Evolutionary conservation across 164 flowering plant species (phyloP).

Genomic region (Platanus orientalis): DNA sequence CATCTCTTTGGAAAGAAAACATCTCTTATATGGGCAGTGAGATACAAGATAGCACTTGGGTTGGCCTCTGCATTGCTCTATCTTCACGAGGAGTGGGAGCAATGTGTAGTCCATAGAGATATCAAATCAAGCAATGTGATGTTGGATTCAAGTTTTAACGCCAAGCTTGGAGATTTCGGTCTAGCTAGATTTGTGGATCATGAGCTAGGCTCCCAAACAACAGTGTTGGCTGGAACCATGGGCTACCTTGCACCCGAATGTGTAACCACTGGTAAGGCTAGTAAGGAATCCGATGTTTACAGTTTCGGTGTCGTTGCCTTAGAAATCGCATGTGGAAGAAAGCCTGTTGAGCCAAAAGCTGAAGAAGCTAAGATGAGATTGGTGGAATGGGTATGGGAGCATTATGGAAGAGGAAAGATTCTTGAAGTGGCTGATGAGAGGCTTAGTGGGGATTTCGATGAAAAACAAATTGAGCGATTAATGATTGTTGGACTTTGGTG

Average conservation of each 20-base stretch:
- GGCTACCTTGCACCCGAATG: slow-evolving; percentile 63
- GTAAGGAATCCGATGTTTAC: no score
- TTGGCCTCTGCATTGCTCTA: no score
- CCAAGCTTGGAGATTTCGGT: slow-evolving; percentile 57
- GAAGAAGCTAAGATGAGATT: slow-evolving; percentile 29
- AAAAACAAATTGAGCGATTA: slow-evolving; percentile 32
- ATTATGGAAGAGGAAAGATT: slow-evolving; percentile 37
- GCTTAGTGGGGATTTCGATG: slow-evolving; percentile 23
- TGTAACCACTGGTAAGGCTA: slow-evolving; percentile 40
- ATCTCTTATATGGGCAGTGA: slow-evolving; percentile 29
- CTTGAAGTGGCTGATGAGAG: slow-evolving; percentile 34
- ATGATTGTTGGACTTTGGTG: slow-evolving; percentile 44
- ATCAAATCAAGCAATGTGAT: no score
- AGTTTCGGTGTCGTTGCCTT: no score
- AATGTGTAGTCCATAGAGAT: no score
- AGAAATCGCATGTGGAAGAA: no score
- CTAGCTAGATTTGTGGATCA: slow-evolving; percentile 48
- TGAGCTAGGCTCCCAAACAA: slow-evolving; percentile 40
- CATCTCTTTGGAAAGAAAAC: slow-evolving; percentile 30
- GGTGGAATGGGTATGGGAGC: slow-evolving; percentile 56
- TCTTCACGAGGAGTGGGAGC: no score
- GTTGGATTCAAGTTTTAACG: no score
- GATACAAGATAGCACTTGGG: slow-evolving; percentile 44
- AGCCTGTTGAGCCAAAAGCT: slow-evolving; percentile 10
- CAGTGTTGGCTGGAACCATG: slow-evolving; percentile 52